Evolutionary conservation across 169 alveolate species (phyloP).

Genomic region (Cryptosporidium tyzzeri): DNA sequence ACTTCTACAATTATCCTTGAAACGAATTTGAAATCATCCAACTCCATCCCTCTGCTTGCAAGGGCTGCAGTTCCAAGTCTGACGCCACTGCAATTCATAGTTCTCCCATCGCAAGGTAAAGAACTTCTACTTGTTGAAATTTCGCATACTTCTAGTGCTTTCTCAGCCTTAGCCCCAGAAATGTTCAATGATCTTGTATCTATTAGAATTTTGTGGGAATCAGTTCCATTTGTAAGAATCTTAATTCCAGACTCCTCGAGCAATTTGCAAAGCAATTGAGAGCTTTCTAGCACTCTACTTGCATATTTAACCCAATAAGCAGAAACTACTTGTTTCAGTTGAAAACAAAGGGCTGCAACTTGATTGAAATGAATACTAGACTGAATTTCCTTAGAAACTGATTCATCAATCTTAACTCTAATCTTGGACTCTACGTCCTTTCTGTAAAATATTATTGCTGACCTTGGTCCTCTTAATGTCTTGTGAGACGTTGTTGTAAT

Average conservation of each 20-base stretch:
- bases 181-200: conserved; percentile 73
- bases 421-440: conserved; percentile 81
- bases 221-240: conserved; percentile 85
- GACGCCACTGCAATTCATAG: conserved; percentile 83
- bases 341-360: conserved; percentile 55
- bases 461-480: conserved; percentile 96
- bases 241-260: conserved; percentile 76
- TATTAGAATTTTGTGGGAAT: conserved; percentile 81
- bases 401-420: conserved; percentile 76
- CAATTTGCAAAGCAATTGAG: conserved; percentile 70
- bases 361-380: conserved; percentile 76
- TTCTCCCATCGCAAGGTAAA: conserved; percentile 86
- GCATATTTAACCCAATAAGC: conserved; percentile 75
- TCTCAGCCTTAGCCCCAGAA: conserved; percentile 85
- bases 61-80: conserved; percentile 88
- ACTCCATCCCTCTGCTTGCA: conserved; percentile 85
- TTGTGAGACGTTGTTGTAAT: conserved; percentile 99
- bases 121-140: conserved; percentile 86
- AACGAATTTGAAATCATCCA: conserved; percentile 80
- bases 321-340: conserved; percentile 42
- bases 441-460: conserved; percentile 93
- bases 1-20: conserved; percentile 80
- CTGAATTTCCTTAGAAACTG: conserved; percentile 82
- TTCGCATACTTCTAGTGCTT: conserved; percentile 79
- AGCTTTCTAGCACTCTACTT: conserved; percentile 76